phyloP scores from a whole-genome alignment of 2,329 filamentous ascomycete genomes.

The Claviceps sp. region DNA sequence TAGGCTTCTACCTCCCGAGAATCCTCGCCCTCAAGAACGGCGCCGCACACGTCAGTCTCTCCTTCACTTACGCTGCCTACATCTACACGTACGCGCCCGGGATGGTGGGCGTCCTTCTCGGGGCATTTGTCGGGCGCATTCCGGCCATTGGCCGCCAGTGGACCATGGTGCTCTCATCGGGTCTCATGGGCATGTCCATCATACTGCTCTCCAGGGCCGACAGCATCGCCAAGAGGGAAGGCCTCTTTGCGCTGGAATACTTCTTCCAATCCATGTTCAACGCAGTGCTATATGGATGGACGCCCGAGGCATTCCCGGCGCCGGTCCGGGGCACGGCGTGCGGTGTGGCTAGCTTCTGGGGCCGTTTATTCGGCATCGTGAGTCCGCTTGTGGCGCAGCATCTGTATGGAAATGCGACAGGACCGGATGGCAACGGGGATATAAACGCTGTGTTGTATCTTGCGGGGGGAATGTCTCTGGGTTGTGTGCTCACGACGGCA shows the following conservation, averaged over 20 bases:
- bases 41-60: constrained; percentile 26
- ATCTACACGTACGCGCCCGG: constrained; percentile 41
- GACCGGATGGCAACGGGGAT: constrained; percentile 17
- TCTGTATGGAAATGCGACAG: constrained; percentile 19
- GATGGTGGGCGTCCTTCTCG: constrained; percentile 35
- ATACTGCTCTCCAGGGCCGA: constrained; percentile 30
- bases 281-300: constrained; percentile 29
- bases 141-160: constrained; percentile 25
- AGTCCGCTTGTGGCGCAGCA: constrained; percentile 40
- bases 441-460: constrained; percentile 40
- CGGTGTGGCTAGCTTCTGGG: constrained; percentile 45
- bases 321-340: constrained; percentile 41
- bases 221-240: constrained; percentile 22
- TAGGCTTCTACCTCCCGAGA: constrained; percentile 30
- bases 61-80: constrained; percentile 36
- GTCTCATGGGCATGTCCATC: constrained; percentile 31
- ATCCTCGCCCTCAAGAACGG: constrained; percentile 40
- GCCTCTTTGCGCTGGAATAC: constrained; percentile 29
- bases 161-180: constrained; percentile 32
- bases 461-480: constrained; percentile 39
- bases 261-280: constrained; percentile 30
- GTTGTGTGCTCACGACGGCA: constrained; percentile 36
- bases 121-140: constrained; percentile 25
- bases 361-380: constrained; percentile 42
- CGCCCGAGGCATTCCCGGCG: constrained; percentile 43